Evolutionary conservation across 768 basidiomycete species (phyloP), one percentile per base, ranked within the genome.

Genomic region (Mycena chlorophos): DNA sequence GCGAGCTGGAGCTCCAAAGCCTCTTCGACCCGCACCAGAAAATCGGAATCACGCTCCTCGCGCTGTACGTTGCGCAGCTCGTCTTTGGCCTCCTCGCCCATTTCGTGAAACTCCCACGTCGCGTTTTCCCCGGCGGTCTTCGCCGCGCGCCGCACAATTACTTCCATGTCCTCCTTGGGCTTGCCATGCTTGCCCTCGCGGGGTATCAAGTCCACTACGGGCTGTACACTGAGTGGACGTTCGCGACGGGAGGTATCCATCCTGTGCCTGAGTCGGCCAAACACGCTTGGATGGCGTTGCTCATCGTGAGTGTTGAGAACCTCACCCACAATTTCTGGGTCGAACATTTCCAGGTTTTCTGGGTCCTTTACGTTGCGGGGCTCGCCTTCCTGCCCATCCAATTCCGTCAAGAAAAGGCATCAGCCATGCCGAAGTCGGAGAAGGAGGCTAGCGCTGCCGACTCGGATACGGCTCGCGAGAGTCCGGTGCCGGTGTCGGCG

Each of bases 151-250:
- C 78, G 28, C 83, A 77, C 43, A 82, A 80, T 61, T 85, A 82
- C 68, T 51, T 80, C 26, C 85, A 87, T 58, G 80, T 75, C 8
- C 52, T 78, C 3, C 61, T 87, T 22, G 86, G 86, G 2, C 65
- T 86, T 5, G 67, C 70, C 0, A 85, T 84, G 49, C 72, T 88
- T 48, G 77, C 69, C 1, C 67, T 85, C 22, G 81, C 83, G 2
- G 78, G 77, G 27, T 83, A 75, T 54, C 78, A 82, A 73, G 77
- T 78, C 8, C 78, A 80, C 62, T 76, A 75, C 37, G 83, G 82
- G 2, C 51, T 85, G 55, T 78, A 71, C 64, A 73, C 72, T 17
- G 78, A 82, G 69, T 77, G 78, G 82, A 31, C 42, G 1, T 6
- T 69, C 14, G 60, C 52, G 0, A 68, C 71, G 2, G 74, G 73